Evolutionary conservation across 1,139 yeast species (phyloP), one percentile per base, ranked within the genome.

Genomic region (Nakaseomyces delphensis): DNA sequence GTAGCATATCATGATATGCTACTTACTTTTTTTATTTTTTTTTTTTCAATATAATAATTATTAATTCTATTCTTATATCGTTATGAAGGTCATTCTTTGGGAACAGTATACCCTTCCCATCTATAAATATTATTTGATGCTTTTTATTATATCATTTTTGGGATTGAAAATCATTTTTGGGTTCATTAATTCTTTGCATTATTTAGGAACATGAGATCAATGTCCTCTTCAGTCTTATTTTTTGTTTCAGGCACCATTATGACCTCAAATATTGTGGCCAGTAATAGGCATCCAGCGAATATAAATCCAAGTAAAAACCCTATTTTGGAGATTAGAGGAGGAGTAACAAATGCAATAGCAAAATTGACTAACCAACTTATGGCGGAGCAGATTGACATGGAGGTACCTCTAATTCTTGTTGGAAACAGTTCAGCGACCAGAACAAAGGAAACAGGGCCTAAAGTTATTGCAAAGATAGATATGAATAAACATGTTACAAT

Each of bases 391-490:
- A 82, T 67, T 39, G 86, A 77, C 79, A 83, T 81, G 39, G 85
- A 85, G 62, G 79, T 77, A 21, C 85, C 73, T 65, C 83, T 77
- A 50, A 83, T 76, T 63, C 83, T 74, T 49, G 79, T 72, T 49
- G 94, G 91, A 67, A 77, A 84, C 43, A 82, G 67, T 66, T 84
- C 95, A 32, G 89, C 76, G 38, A 79, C 77, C 55, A 83, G 73
- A 45, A 81, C 82, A 68, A 73, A 84, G 33, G 82, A 79, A 52
- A 83, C 79, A 48, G 95, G 93, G 36, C 91, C 95, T 85, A 93
- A 81, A 8, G 94, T 79, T 31, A 79, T 69, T 20, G 95, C 94
- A 63, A 84, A 85, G 64, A 74, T 78, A 66, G 79, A 71, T 48
- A 85, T 79, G 69, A 74, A 85, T 49, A 82, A 61, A 65, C 91